A percentile compares a stretch with the other conserved stretches of the same genome.
Evolutionary conservation across 257 asterid genomes (phyloP).

Genomic region (Solanum peruvianum): DNA sequence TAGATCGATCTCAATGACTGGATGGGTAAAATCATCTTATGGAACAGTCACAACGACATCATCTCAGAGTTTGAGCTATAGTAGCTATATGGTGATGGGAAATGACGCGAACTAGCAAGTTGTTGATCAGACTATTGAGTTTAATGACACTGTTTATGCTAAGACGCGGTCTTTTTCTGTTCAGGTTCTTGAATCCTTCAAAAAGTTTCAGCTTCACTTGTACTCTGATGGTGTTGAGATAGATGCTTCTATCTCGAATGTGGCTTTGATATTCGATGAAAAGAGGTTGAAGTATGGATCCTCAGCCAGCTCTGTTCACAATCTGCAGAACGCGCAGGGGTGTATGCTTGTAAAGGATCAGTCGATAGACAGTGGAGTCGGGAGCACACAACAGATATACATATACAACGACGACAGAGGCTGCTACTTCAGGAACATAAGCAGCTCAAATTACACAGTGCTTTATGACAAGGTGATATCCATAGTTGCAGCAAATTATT

Average conservation of each 20-base stretch:
- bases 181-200: conserved; percentile 9
- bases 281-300: conserved; percentile 16
- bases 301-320: conserved; percentile 20
- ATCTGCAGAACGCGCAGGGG: conserved; percentile 47
- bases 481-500: conserved; percentile 11
- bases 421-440: conserved; percentile 53
- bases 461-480: conserved; percentile 33
- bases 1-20: conserved; percentile 36
- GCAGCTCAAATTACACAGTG: conserved; percentile 70
- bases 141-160: conserved; percentile 18
- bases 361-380: conserved; percentile 37
- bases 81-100: conserved; percentile 43
- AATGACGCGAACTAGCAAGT: conserved; percentile 48
- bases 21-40: conserved; percentile 53
- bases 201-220: conserved; percentile 22
- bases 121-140: conserved; percentile 42
- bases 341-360: conserved; percentile 43
- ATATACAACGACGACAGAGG: conserved; percentile 11
- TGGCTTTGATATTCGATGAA: conserved; percentile 43
- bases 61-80: conserved; percentile 25
- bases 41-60: conserved; percentile 36
- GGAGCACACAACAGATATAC: conserved; percentile 50
- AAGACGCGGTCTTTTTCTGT: conserved; percentile 10
- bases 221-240: conserved; percentile 26
- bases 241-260: conserved; percentile 38